Evolutionary conservation across 2,329 filamentous ascomycete genomes (phyloP).

Genomic region (Teratosphaeria pseudoeucalypti): DNA sequence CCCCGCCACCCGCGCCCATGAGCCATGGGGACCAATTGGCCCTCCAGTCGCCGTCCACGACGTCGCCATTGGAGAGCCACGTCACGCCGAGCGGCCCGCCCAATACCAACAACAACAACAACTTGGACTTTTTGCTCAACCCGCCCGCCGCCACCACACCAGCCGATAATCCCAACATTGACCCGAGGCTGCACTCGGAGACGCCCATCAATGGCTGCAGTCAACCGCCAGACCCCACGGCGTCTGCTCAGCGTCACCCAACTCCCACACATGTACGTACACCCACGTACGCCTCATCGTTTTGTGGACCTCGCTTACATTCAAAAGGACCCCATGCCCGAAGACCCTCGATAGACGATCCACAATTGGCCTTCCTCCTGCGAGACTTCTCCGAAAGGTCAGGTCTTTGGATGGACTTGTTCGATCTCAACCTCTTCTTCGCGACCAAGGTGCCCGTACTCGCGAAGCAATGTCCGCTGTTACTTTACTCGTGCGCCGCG

Average conservation of each 20-base stretch:
- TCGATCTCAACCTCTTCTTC: constrained; percentile 49
- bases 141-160: constrained; percentile 29
- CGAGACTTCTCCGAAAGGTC: constrained; percentile 50
- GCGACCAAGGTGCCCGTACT: constrained; percentile 49
- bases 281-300: constrained; percentile 14
- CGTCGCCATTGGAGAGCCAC: constrained; percentile 14
- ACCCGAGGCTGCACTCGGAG: constrained; percentile 19
- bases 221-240: background rate
- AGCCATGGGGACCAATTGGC: constrained; percentile 18
- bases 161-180: constrained; percentile 17
- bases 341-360: constrained; percentile 18
- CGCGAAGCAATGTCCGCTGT: constrained; percentile 39
- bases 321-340: constrained; percentile 14
- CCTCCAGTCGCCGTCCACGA: constrained; percentile 13
- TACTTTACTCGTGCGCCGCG: constrained; percentile 47
- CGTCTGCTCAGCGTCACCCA: constrained; percentile 3
- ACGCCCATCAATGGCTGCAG: constrained; percentile 7
- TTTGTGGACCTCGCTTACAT: constrained; percentile 20
- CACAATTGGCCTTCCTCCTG: constrained; percentile 43
- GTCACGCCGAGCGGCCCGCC: constrained; percentile 17
- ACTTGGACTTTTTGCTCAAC: constrained; percentile 49
- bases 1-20: constrained; percentile 18
- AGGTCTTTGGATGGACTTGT: constrained; percentile 50
- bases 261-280: constrained; percentile 20
- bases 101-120: constrained; percentile 26